Base-by-base conservation (phyloP, 805 yeast genomes). In the Teunomyces gatunensis region DNA sequence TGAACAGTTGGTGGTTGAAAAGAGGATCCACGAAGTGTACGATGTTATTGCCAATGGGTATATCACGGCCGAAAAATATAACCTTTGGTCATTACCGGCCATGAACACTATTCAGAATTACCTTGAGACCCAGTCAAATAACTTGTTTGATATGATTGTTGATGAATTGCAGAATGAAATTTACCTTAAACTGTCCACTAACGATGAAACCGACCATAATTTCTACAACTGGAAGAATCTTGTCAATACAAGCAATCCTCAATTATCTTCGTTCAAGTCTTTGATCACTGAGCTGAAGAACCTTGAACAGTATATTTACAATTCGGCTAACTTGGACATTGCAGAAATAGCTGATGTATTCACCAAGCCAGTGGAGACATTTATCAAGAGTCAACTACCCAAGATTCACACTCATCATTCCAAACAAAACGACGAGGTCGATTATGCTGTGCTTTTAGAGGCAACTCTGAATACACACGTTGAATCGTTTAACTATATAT, bases 121-220 rank as follows among this genome's bases (percentile, higher is more conserved):
- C 51, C 67, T 85, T 13, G 79, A 80, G 43, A 59, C 69, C 2
- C 90, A 84, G 52, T 75, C 79, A 12, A 80, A 79, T 48, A 75
- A 78, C 36, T 68, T 91, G 25, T 84, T 85, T 57, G 89, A 84
- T 41, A 79, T 80, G 52, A 70, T 91, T 15, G 70, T 87, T n/a
- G 96, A 87, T 52, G 96, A 90, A 57, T 67, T 89, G 36, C 83
- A 81, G 49, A 77, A 75, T 41, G 84, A 87, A 47, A 69, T 87
- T n/a, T 88, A 84, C 56, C 69, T 85, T 36, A 82, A 80, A 54
- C 52, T 53, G 40, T 47, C 53, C 0, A 35, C 48, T 6, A 39
- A 21, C 5, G 47, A 21, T 28, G 39, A 25, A 41, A 17, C 41
- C 7, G 42, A 43, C 11, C 36, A 44, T 34, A 34, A 34, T 13